These are phyloP conservation scores for Candida hungchunana DNA, from an alignment of 805 yeast genomes.

Conservation along the genomic window DNA sequence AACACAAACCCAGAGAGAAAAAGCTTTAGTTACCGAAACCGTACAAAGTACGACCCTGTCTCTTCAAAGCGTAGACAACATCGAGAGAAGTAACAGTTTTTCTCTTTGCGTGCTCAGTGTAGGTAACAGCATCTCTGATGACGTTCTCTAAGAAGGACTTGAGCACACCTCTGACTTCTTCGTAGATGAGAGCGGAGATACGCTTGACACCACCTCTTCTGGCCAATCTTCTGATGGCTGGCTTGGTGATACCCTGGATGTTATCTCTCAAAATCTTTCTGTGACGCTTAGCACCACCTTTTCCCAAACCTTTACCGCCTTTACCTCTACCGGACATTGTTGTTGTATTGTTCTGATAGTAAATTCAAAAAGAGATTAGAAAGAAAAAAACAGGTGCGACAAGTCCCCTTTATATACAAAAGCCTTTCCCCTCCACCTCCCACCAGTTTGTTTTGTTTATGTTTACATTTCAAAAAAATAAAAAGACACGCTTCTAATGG, in stretches of 20 bases:
- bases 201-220: constrained; percentile 99
- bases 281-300: constrained; percentile 99
- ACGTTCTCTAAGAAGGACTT: constrained; percentile 95
- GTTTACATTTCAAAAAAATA: not conserved
- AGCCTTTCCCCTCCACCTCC: too few species aligned
- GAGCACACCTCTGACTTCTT: constrained; percentile 96
- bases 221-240: constrained; percentile 99
- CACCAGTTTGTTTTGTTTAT: not conserved
- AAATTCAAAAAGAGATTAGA: too few species aligned
- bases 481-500: too few species aligned
- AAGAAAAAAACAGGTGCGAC: too few species aligned
- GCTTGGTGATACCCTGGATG: constrained; percentile 99
- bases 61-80: constrained; percentile 98
- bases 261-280: constrained; percentile 99
- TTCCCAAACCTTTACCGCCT: constrained; percentile 99
- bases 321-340: constrained; percentile 98
- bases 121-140: constrained; percentile 98
- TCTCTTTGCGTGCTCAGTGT: constrained; percentile 99
- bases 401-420: too few species aligned
- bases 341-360: constrained; percentile 26
- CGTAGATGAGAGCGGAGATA: constrained; percentile 97
- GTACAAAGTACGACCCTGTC: constrained; percentile 99
- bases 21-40: constrained; percentile 96
- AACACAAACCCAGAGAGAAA: constrained; percentile 6
- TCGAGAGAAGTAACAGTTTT: constrained; percentile 98